These are phyloP conservation scores for Globisporangium polare DNA, from an alignment of 352 stramenopile genomes.

Conservation along the genomic window DNA sequence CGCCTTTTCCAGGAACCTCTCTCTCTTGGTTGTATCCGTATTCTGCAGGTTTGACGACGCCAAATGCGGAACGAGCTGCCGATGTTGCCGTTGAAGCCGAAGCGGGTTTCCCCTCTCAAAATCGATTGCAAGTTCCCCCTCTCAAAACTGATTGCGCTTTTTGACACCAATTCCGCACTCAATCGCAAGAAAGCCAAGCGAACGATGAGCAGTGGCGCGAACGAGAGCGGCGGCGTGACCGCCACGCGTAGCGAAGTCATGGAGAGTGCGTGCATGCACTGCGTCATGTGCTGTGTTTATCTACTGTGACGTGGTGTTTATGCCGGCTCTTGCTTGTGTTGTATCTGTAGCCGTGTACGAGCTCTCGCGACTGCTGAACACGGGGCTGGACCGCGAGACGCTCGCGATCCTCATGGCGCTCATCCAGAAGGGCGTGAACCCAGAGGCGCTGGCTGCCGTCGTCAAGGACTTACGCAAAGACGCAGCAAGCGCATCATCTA, in stretches of 20 bases:
- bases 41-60: too few species aligned
- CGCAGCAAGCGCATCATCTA: constrained; percentile 20
- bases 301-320: background rate
- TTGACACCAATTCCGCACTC: background rate
- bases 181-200: background rate
- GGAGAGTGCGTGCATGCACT: constrained; percentile 47
- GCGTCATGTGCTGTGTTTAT: background rate
- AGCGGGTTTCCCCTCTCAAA: constrained; percentile 4
- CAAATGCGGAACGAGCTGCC: too few species aligned
- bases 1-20: too few species aligned
- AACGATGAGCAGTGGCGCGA: constrained; percentile 19
- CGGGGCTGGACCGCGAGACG: constrained; percentile 86
- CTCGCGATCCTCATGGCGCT: constrained; percentile 85
- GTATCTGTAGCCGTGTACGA: constrained; percentile 82
- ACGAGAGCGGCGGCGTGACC: constrained; percentile 25
- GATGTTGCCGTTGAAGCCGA: too few species aligned
- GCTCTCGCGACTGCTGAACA: constrained; percentile 89
- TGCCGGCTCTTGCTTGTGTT: background rate
- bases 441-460: constrained; percentile 82
- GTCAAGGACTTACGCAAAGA: constrained; percentile 88
- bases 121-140: background rate
- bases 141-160: background rate
- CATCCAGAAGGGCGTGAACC: constrained; percentile 88
- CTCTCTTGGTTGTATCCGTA: too few species aligned
- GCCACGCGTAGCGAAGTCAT: constrained; percentile 50